A percentile compares a stretch with the other conserved stretches of the same genome.
These are phyloP conservation scores for Salix exigua DNA, from an alignment of 345 rosid genomes.

Conservation along the genomic window DNA sequence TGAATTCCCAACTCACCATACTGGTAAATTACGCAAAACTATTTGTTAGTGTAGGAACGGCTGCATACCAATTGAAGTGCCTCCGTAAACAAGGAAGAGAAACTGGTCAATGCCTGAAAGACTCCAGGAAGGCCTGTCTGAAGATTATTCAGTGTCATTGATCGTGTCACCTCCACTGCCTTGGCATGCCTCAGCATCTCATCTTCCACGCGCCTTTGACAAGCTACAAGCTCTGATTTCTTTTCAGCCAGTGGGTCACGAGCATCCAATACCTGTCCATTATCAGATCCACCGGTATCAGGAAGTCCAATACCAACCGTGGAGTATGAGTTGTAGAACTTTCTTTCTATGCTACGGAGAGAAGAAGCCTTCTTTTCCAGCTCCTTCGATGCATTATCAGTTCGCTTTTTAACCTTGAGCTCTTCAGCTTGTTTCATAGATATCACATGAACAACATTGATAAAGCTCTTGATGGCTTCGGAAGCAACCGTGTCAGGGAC, in stretches of 20 bases:
- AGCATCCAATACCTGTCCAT: conserved; percentile 66
- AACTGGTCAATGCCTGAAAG: conserved; percentile 81
- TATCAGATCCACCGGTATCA: conserved; percentile 63
- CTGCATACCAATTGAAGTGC: conserved; percentile 66
- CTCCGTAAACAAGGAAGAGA: conserved; percentile 70
- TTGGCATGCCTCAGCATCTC: conserved; percentile 85
- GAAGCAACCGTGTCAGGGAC: conserved; percentile 97
- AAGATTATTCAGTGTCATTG: conserved; percentile 79
- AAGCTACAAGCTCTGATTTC: conserved; percentile 76
- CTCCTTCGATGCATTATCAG: conserved; percentile 74
- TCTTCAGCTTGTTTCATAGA: conserved; percentile 73
- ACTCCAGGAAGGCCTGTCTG: conserved; percentile 96
- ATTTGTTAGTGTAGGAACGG: conserved; percentile 75
- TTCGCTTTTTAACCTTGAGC: conserved; percentile 69
- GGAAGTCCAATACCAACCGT: conserved; percentile 84
- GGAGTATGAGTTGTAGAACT: conserved; percentile 87
- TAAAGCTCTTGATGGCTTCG: conserved; percentile 95
- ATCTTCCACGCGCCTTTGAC: conserved; percentile 85
- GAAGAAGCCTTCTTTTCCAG: conserved; percentile 92
- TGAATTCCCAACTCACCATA: conserved; percentile 16
- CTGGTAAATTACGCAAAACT: conserved; percentile 29
- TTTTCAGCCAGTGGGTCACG: conserved; percentile 87
- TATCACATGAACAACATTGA: conserved; percentile 78
- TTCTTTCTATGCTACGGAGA: conserved; percentile 81
- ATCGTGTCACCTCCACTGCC: conserved; percentile 86